phyloP scores from a whole-genome alignment of 2,329 filamentous ascomycete species.

The Blumeriella jaapii region DNA sequence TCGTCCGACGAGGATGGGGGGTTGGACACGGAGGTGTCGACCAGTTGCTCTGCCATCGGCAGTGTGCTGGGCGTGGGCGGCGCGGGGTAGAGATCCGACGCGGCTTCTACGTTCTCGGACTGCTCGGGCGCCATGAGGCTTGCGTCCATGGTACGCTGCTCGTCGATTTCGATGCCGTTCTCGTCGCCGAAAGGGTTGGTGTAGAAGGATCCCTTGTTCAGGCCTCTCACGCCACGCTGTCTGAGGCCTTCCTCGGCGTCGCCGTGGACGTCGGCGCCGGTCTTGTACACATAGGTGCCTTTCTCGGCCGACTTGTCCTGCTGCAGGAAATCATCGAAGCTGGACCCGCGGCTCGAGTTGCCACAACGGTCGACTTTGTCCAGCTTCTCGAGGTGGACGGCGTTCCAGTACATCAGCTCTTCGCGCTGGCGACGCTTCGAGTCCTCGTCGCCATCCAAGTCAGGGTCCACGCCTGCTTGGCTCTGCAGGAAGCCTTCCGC shows the following conservation, averaged over 20 bases:
- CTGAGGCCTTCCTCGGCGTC: constrained; percentile 34
- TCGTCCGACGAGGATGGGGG: constrained; percentile 15
- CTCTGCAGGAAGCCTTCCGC: constrained; percentile 51
- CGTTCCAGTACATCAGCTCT: constrained; percentile 56
- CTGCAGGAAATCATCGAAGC: constrained; percentile 48
- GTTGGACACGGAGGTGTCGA: constrained; percentile 22
- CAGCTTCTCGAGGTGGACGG: constrained; percentile 39
- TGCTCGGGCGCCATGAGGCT: constrained; percentile 33
- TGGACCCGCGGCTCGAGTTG: constrained; percentile 21
- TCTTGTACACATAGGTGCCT: constrained; percentile 47
- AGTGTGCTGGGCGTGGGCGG: constrained; percentile 16
- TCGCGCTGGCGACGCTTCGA: constrained; percentile 49
- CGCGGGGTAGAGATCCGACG: constrained; percentile 33
- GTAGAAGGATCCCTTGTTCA: constrained; percentile 35
- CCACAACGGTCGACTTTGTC: constrained; percentile 25
- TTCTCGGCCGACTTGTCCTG: constrained; percentile 40
- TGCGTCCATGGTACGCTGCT: constrained; percentile 32
- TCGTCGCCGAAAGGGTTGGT: constrained; percentile 44
- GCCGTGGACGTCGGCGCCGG: constrained; percentile 35
- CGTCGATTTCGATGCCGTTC: constrained; percentile 29
- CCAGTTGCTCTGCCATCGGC: constrained; percentile 21
- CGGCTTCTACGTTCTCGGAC: constrained; percentile 40
- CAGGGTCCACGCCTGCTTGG: constrained; percentile 31
- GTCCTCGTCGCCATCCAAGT: constrained; percentile 51
- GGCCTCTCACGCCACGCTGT: constrained; percentile 36